Base-by-base conservation (phyloP, 2,329 filamentous ascomycete species). In the Emergomyces africanus region DNA sequence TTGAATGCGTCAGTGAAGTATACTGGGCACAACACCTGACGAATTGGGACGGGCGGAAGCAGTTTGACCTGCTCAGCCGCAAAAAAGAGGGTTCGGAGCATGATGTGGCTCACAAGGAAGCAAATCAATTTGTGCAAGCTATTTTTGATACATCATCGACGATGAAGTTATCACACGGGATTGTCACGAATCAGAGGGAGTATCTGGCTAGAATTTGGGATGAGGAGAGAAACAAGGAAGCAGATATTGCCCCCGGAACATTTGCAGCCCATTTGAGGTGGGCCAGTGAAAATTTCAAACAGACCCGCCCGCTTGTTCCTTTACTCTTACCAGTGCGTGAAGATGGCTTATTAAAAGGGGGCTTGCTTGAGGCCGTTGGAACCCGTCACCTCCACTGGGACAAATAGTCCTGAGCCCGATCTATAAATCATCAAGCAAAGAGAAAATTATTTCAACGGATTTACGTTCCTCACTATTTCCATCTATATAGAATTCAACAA, bases 101-200 rank as follows among this genome's bases (percentile, higher is more conserved):
- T 25, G 59, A 54, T 20, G 66, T 68, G 46, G 63, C 61, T 41
- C 70, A 66, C 63, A 60, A 68, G 28, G 64, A 63, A n/a, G 69
- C 69, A 2, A 65, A 70, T 42, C 58, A 61, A 14, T 68, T 70
- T 28, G 67, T 69, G 18, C 57, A 64, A 35, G 65, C 68, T n/a
- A 63, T 71, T 1, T 65, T 74, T 8, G 67, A 67, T 20, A 69
- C 67, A 46, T 68, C 69, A 1, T 64, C 66, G 10, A 72, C 67
- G 20, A 68, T 71, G 68, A 73, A 73, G 60, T 58, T 73, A 42
- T 71, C 68, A 3, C 70, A 72, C 28, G 70, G 70, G 56, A 64
- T 4, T 65, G 65, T 5, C 65, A 65, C 10, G 57, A 69, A 18
- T 5, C 48, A 50, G 25, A 66, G 68, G 5, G 67, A 66, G 8